Evolutionary conservation across 78 protist species (phyloP), one percentile per base, ranked within the genome.

Genomic region (Isochrysis galbana): DNA sequence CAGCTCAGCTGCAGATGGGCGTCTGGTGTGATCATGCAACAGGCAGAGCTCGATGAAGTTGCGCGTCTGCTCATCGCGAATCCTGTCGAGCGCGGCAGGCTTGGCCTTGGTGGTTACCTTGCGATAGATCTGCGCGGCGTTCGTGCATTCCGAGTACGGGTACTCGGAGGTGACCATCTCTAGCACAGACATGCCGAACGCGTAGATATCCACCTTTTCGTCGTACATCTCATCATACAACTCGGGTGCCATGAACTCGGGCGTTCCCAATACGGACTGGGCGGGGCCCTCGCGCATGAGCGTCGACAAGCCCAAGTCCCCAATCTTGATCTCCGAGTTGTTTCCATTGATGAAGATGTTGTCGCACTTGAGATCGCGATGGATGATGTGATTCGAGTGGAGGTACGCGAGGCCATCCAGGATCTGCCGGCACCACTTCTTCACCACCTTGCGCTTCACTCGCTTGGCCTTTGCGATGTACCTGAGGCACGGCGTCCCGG

Each of bases 191-290:
- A 98, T 96, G 38, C 99, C 99, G 36, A 98, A 97, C 61, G 98
- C 94, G 48, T 96, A 98, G 17, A 98, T 92, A 80, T 98, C 99
- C 26, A 98, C 98, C 70, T 80, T 91, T 82, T 96, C 94, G 34
- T 91, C 90, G 93, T 98, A 98, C 36, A 41, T 21, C 82, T 97
- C 98, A 0, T 93, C 96, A 95, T 94, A 97, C 95, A 97, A 39
- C 89, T 98, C 99, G 0, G 99, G 98, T 29, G 99, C 98, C 99
- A 98, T 97, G 88, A 97, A 98, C 83, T 97, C 98, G 17, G 99
- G 98, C 1, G 99, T 98, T 7, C 98, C 94, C 34, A 93, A 74
- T 23, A 89, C 82, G 7, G 87, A 72, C 44, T 45, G 55, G 11
- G 92, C 89, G 26, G 77, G 22, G 46, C 44, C 47, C 1, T 29